These are phyloP conservation scores for Quercus wislizeni DNA, from an alignment of 306 rosid genomes.

Conservation along the genomic window DNA sequence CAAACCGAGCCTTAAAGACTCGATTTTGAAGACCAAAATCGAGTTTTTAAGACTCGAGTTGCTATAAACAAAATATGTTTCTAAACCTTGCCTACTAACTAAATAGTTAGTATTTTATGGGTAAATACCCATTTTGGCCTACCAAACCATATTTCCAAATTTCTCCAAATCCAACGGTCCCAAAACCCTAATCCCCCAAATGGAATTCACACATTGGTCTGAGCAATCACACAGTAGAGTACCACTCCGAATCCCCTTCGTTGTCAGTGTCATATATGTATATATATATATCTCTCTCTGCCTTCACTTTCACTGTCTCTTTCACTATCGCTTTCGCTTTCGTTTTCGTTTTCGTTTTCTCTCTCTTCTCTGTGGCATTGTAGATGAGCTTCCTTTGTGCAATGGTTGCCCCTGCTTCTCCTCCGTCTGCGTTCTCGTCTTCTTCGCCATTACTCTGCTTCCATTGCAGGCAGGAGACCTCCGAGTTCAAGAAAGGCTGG, in stretches of 20 bases:
- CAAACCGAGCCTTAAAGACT: too few species aligned
- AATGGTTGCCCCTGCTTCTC: constrained; percentile 3
- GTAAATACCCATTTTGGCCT: too few species aligned
- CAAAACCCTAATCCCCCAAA: neutral
- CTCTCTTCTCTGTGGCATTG: neutral
- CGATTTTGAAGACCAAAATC: too few species aligned
- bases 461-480: constrained; percentile 1
- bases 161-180: neutral
- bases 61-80: too few species aligned
- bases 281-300: neutral
- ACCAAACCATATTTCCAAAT: too few species aligned
- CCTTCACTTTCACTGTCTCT: neutral
- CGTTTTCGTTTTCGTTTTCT: neutral
- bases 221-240: neutral
- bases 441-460: constrained; percentile 1
- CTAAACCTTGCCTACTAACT: too few species aligned
- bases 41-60: too few species aligned
- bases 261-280: neutral
- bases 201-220: neutral
- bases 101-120: too few species aligned
- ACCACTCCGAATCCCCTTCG: neutral
- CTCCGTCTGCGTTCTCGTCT: neutral
- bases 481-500: constrained; percentile 23
- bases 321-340: neutral
- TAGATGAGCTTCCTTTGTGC: neutral